Evolutionary conservation across 805 yeast species (phyloP).

Genomic region (Starmerella stellata): DNA sequence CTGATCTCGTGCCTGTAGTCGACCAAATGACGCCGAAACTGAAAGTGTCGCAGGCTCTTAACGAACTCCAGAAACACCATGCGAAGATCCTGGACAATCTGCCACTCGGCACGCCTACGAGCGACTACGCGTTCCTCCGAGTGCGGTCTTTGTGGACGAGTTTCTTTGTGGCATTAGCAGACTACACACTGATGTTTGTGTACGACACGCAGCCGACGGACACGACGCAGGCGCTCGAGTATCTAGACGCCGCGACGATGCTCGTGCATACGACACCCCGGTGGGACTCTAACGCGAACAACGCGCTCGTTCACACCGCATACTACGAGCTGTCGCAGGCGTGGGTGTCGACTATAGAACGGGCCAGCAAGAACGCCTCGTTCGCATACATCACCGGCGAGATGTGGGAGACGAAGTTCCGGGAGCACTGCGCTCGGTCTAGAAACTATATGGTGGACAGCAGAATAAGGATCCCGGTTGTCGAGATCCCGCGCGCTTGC

Average conservation of each 20-base stretch:
- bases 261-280: slow-evolving; percentile 47
- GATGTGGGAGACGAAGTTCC: slow-evolving; percentile 15
- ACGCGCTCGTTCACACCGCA: slow-evolving; percentile 31
- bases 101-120: slow-evolving; percentile 40
- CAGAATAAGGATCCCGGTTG: slow-evolving; percentile 4
- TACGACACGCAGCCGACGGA: slow-evolving; percentile 48
- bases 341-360: slow-evolving; percentile 25
- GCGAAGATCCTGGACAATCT: slow-evolving; percentile 30
- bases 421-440: slow-evolving; percentile 13
- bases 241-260: slow-evolving; percentile 42
- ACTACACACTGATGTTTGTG: slow-evolving; percentile 51
- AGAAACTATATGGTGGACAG: slow-evolving; percentile 13
- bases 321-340: slow-evolving; percentile 44
- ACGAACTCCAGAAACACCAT: slow-evolving; percentile 32
- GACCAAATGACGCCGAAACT: slow-evolving; percentile 38
- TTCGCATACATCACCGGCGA: slow-evolving; percentile 9
- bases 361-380: slow-evolving; percentile 6
- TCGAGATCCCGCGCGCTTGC: neutral
- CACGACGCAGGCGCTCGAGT: slow-evolving; percentile 36
- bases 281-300: slow-evolving; percentile 34
- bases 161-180: slow-evolving; percentile 52
- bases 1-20: slow-evolving; percentile 40
- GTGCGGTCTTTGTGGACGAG: slow-evolving; percentile 52
- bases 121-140: slow-evolving; percentile 57
- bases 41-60: slow-evolving; percentile 34